Evolutionary conservation across 352 stramenopile genomes (phyloP).

Genomic region (Plasmopara muralis): DNA sequence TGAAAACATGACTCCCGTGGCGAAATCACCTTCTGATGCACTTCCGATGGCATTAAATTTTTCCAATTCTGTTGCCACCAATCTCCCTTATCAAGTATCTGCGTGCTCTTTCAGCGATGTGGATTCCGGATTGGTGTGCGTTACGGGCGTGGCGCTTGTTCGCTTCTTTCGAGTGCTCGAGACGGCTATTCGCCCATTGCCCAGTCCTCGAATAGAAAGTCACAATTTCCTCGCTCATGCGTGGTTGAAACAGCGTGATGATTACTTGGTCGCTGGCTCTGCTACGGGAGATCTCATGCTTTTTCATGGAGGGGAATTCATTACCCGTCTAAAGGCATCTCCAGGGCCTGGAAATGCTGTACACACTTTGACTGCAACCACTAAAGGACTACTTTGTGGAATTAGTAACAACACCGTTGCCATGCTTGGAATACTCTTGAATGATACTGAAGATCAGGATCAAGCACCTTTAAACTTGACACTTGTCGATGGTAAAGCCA

Average conservation of each 20-base stretch:
- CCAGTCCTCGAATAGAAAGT: slow-evolving; percentile 62
- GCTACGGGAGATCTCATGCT: slow-evolving; percentile 78
- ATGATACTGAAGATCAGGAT: slow-evolving; percentile 21
- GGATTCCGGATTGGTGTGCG: slow-evolving; percentile 83
- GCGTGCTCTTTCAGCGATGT: slow-evolving; percentile 84
- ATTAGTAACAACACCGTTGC: slow-evolving; percentile 60
- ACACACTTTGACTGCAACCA: slow-evolving; percentile 51
- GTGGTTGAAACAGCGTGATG: slow-evolving; percentile 88
- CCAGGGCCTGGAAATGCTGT: slow-evolving; percentile 46
- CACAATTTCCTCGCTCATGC: slow-evolving; percentile 76
- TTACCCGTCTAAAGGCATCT: slow-evolving; percentile 46
- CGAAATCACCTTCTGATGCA: slow-evolving; percentile 19
- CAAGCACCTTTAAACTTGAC: slow-evolving; percentile 20
- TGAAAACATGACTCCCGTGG: slow-evolving; percentile 21
- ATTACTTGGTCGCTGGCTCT: slow-evolving; percentile 85
- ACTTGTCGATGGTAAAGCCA: slow-evolving; percentile 12
- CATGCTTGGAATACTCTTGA: slow-evolving; percentile 49
- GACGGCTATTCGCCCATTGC: slow-evolving; percentile 78
- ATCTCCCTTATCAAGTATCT: slow-evolving; percentile 39
- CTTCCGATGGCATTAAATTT: slow-evolving; percentile 15
- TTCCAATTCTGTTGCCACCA: slow-evolving; percentile 1
- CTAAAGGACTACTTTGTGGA: slow-evolving; percentile 75
- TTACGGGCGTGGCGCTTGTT: slow-evolving; percentile 72
- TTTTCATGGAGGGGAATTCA: slow-evolving; percentile 75
- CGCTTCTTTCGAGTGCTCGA: slow-evolving; percentile 90